phyloP scores from a whole-genome alignment of 371 early-diverging fungal genomes.

The Mucor mucedo region DNA sequence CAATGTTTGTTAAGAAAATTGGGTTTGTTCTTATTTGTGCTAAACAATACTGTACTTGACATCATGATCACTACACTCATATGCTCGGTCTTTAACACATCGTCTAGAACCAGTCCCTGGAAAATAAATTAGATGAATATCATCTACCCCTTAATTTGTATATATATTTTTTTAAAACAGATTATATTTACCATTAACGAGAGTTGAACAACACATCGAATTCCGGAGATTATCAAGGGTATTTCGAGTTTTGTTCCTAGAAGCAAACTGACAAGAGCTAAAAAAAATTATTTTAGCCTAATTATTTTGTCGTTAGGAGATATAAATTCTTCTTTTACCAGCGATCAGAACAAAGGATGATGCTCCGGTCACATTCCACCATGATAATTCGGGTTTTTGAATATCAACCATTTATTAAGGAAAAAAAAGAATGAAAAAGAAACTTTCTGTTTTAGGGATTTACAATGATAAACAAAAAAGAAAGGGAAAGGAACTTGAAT shows the following conservation, averaged over 20 bases:
- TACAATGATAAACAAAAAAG: slow-evolving; percentile 2
- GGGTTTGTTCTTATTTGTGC: background rate
- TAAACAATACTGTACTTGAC: slow-evolving; percentile 34
- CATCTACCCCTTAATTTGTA: background rate
- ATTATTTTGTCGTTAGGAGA: background rate
- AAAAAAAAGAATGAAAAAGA: background rate
- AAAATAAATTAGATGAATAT: background rate
- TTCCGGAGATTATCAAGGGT: slow-evolving; percentile 41
- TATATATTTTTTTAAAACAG: background rate
- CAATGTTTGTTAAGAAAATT: background rate
- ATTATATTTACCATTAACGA: slow-evolving; percentile 44
- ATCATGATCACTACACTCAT: slow-evolving; percentile 39
- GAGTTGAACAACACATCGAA: slow-evolving; percentile 52
- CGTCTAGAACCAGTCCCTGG: slow-evolving; percentile 50
- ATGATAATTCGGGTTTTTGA: slow-evolving; percentile 29
- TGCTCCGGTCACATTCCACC: slow-evolving; percentile 49
- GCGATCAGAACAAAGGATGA: slow-evolving; percentile 44
- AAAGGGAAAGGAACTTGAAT: background rate
- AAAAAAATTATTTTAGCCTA: background rate
- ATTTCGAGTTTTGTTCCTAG: slow-evolving; percentile 47
- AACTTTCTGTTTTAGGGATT: background rate
- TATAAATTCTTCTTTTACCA: slow-evolving; percentile 26
- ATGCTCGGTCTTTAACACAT: slow-evolving; percentile 44
- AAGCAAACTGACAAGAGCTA: slow-evolving; percentile 39
- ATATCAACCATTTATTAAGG: slow-evolving; percentile 6